phyloP scores from a whole-genome alignment of 257 asterid species.

The Solanum arcanum region DNA sequence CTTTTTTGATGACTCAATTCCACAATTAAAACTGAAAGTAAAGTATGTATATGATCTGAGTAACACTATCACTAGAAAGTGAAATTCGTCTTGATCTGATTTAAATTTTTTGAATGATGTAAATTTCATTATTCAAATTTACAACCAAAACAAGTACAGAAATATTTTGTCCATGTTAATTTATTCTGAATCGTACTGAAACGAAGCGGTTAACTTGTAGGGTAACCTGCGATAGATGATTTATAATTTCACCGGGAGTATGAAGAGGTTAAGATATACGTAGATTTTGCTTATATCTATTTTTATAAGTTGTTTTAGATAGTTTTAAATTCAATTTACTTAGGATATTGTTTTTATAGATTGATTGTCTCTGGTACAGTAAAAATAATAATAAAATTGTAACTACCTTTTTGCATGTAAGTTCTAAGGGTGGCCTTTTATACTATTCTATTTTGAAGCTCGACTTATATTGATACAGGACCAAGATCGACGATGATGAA shows the following conservation, averaged over 20 bases:
- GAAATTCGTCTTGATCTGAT: too few relatives aligned
- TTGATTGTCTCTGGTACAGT: not conserved
- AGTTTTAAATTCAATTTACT: not conserved
- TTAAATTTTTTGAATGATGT: not conserved
- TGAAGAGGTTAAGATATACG: not conserved
- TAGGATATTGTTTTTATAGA: not conserved
- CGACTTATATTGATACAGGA: constrained; percentile 12
- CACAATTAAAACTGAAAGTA: too few relatives aligned
- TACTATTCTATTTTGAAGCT: not conserved
- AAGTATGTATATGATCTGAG: too few relatives aligned
- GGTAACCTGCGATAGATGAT: not conserved
- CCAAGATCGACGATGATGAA: constrained; percentile 51
- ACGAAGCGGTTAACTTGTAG: not conserved
- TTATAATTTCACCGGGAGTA: not conserved
- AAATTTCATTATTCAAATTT: not conserved
- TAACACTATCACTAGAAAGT: too few relatives aligned
- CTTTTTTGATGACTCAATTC: too few relatives aligned
- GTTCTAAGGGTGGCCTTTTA: not conserved
- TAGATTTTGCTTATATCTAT: not conserved
- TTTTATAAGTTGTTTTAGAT: too few relatives aligned
- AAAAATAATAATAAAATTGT: not conserved
- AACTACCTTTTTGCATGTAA: not conserved
- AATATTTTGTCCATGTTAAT: not conserved
- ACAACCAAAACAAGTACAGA: not conserved
- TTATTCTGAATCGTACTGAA: not conserved